These are phyloP conservation scores for Flagelloscypha sp. DNA, from an alignment of 768 basidiomycete genomes.

Conservation along the genomic window DNA sequence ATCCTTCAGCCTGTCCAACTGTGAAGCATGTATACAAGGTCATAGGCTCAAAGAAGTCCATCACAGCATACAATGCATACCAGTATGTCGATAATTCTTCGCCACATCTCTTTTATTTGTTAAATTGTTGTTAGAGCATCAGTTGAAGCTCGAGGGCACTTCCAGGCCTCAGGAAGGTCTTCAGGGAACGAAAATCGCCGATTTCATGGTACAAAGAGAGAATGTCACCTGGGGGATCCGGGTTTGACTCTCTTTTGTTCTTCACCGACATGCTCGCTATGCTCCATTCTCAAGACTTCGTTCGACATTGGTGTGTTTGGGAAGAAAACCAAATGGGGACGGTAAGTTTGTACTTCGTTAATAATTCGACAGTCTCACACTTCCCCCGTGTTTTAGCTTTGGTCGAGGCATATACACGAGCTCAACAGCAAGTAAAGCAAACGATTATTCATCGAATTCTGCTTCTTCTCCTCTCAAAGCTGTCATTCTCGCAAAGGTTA, in stretches of 20 bases:
- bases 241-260: constrained; percentile 47
- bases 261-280: constrained; percentile 52
- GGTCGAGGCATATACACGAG: constrained; percentile 68
- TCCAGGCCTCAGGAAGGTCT: constrained; percentile 42
- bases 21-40: constrained; percentile 63
- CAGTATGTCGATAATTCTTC: constrained; percentile 28
- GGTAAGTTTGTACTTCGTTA: constrained; percentile 32
- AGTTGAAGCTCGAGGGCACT: constrained; percentile 56
- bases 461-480: constrained; percentile 49
- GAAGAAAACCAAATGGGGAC: constrained; percentile 68
- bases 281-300: constrained; percentile 55
- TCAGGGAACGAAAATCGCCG: constrained; percentile 66
- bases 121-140: constrained; percentile 28
- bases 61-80: constrained; percentile 54
- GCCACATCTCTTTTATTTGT: background rate
- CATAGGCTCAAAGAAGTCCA: constrained; percentile 36
- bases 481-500: constrained; percentile 66
- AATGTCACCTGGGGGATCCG: constrained; percentile 57
- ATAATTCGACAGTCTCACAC: background rate
- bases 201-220: constrained; percentile 66
- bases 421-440: constrained; percentile 65
- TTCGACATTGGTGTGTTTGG: constrained; percentile 57
- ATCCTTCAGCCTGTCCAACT: constrained; percentile 46
- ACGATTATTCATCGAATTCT: constrained; percentile 60
- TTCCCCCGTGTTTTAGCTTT: too few species aligned